These are phyloP conservation scores for Lepiota subincarnata DNA, from an alignment of 768 basidiomycete genomes.

Conservation along the genomic window DNA sequence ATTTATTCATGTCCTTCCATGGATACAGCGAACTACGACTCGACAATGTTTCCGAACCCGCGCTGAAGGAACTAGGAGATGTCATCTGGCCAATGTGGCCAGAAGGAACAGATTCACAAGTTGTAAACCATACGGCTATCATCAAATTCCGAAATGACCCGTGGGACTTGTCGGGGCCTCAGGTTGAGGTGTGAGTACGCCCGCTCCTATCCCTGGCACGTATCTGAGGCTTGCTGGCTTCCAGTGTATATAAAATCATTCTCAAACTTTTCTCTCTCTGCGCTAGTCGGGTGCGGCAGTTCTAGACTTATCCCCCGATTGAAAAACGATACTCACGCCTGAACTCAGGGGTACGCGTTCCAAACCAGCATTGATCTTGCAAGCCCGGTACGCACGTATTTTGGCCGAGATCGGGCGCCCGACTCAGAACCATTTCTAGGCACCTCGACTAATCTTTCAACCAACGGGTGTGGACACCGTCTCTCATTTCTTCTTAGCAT, in stretches of 20 bases:
- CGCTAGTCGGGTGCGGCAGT: slow-evolving; percentile 45
- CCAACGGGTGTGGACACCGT: slow-evolving; percentile 42
- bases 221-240: slow-evolving; percentile 7
- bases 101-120: slow-evolving; percentile 52
- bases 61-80: slow-evolving; percentile 55
- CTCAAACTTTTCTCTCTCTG: slow-evolving; percentile 57
- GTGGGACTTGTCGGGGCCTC: slow-evolving; percentile 57
- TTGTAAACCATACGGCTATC: slow-evolving; percentile 37
- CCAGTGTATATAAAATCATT: slow-evolving; percentile 59
- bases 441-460: slow-evolving; percentile 67
- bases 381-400: slow-evolving; percentile 38
- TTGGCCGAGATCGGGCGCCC: neutral
- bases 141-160: slow-evolving; percentile 65
- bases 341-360: slow-evolving; percentile 63
- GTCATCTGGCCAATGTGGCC: slow-evolving; percentile 63
- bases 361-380: slow-evolving; percentile 57
- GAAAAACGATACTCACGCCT: neutral
- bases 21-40: slow-evolving; percentile 61
- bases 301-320: slow-evolving; percentile 4
- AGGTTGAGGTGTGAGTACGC: slow-evolving; percentile 47
- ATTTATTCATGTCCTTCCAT: slow-evolving; percentile 69
- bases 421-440: slow-evolving; percentile 28
- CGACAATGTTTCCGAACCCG: slow-evolving; percentile 45
- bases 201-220: neutral
- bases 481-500: slow-evolving; percentile 61